These are phyloP conservation scores for Triglochin maritima DNA, from an alignment of 106 monocot genomes.

Conservation along the genomic window DNA sequence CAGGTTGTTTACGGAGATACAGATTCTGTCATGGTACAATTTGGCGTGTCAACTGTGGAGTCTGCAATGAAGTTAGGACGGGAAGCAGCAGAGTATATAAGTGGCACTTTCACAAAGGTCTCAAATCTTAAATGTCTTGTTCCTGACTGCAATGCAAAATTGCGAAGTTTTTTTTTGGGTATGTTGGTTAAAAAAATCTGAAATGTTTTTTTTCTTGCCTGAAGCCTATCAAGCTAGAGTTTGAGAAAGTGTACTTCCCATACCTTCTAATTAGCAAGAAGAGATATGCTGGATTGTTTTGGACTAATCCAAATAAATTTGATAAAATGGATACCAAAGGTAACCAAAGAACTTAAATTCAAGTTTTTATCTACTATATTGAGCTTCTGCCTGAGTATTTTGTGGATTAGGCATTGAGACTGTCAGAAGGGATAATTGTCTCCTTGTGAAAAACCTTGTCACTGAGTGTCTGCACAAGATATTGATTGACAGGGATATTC, in stretches of 20 bases:
- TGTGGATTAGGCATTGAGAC: conserved; percentile 80
- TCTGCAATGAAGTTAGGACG: conserved; percentile 90
- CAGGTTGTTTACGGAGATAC: conserved; percentile 98
- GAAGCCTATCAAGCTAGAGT: conserved; percentile 97
- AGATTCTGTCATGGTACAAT: conserved; percentile 99
- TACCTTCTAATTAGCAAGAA: conserved; percentile 98
- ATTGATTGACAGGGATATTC: conserved; percentile 77
- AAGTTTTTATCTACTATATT: neutral
- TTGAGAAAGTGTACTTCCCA: conserved; percentile 97
- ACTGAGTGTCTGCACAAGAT: conserved; percentile 96
- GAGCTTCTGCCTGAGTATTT: conserved; percentile 1
- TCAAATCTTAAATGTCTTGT: too few relatives aligned
- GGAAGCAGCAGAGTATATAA: conserved; percentile 91
- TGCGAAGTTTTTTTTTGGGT: too few relatives aligned
- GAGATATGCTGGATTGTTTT: conserved; percentile 95
- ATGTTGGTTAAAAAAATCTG: neutral
- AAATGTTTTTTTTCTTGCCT: neutral
- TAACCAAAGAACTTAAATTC: conserved; percentile 6
- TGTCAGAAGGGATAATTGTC: conserved; percentile 97
- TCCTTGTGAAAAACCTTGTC: conserved; percentile 91
- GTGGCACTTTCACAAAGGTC: conserved; percentile 83
- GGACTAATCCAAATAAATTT: conserved; percentile 88
- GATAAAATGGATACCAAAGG: conserved; percentile 99
- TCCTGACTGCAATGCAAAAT: too few relatives aligned
- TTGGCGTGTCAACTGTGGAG: conserved; percentile 84